Base-by-base conservation (phyloP, 1,284 basidiomycete species). In the Microbotryum lychnidis-dioicae region DNA sequence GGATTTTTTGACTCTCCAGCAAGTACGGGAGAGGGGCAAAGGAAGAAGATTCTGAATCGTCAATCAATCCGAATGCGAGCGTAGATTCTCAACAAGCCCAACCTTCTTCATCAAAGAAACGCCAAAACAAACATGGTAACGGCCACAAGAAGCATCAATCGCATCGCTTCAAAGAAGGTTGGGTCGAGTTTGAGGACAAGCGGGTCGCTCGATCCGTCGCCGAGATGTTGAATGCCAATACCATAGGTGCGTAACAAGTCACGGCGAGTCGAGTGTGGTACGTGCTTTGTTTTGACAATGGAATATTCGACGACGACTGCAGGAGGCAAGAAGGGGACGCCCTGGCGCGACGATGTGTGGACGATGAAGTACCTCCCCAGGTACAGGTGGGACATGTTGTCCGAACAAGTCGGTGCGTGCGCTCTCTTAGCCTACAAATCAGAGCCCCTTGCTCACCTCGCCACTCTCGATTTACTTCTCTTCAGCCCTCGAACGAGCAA, bases 311-410 rank as follows among this genome's bases (percentile, higher is more conserved):
- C 45, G 14, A 31, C 9, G 4, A 12, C 52, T 49, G 58, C 54
- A 63, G 64, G 91, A 9, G 91, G 91, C 3, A 93, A 92, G 79
- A 93, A 93, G 75, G 88, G 90, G 6, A 82, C 83, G 8, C 81
- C 89, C 62, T 97, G 91, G 89, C 81, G 90, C 72, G 92, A 98
- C 73, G 93, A 98, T 69, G 85, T 99, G 8, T 98, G 96, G 96
- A 97, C 96, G 50, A 96, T 98, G 91, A 94, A 94, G 75, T 99
- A 98, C 74, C 80, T 99, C 56, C 91, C 91, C 8, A 89, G 86
- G 67, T 99, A 97, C 81, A 97, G 96, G 75, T 98, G 96, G 96
- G 87, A 87, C 75, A 97, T 97, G 93, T 80, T 99, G 64, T 93
- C 91, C 14, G 96, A 97, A 76, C 94, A 97, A 81, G 87, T 99